phyloP scores from a whole-genome alignment of 75 land plant species.

The Pseudotsuga menziesii region DNA sequence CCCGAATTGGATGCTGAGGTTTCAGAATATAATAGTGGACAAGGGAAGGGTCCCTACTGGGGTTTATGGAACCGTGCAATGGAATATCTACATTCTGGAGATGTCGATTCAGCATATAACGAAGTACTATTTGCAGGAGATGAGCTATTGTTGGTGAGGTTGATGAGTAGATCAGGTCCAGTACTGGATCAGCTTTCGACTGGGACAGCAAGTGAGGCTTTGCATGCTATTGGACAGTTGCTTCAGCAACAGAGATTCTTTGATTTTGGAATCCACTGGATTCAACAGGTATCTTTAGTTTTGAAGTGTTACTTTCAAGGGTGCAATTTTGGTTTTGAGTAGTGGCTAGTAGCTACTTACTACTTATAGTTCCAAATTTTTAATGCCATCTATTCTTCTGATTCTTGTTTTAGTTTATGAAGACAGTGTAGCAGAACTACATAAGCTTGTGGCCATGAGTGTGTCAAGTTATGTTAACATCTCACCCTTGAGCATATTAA shows the following conservation, averaged over 20 bases:
- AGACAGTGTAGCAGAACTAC: neutral
- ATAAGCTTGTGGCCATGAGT: neutral
- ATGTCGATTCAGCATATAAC: constrained; percentile 81
- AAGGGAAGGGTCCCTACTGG: constrained; percentile 63
- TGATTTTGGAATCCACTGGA: constrained; percentile 77
- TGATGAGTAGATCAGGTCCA: constrained; percentile 97
- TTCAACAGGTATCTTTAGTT: constrained; percentile 72
- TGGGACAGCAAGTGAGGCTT: constrained; percentile 57
- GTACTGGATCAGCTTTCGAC: constrained; percentile 71
- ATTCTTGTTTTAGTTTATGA: neutral
- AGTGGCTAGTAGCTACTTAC: neutral
- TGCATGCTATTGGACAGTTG: constrained; percentile 65
- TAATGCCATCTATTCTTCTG: neutral
- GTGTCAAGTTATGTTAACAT: neutral
- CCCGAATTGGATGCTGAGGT: constrained; percentile 55
- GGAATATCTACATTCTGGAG: constrained; percentile 80
- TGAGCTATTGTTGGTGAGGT: constrained; percentile 72
- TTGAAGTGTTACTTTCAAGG: neutral
- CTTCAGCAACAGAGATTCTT: constrained; percentile 78
- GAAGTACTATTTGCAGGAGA: constrained; percentile 78
- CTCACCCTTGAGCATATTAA: neutral
- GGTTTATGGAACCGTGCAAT: constrained; percentile 79
- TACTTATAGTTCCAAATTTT: neutral
- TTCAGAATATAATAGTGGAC: constrained; percentile 34
- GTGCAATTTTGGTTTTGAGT: neutral